These are phyloP conservation scores for Didymella arachidicola DNA, from an alignment of 2,329 filamentous ascomycete genomes.

Conservation along the genomic window DNA sequence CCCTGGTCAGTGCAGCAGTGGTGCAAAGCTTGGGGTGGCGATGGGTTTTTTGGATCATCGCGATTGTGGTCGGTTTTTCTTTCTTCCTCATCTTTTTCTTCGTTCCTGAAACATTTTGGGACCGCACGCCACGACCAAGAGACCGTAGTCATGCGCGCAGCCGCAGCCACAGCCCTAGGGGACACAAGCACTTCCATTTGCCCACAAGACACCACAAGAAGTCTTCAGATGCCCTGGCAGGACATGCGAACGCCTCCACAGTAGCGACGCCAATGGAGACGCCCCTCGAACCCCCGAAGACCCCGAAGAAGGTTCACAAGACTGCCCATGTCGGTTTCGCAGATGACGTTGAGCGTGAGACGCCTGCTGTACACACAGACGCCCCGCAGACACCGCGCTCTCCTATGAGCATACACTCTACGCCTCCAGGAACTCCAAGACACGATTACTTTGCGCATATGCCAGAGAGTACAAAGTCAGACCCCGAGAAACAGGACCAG, in stretches of 20 bases:
- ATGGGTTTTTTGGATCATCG: conserved; percentile 90
- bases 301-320: conserved; percentile 21
- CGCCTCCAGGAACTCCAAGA: conserved; percentile 15
- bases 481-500: conserved; percentile 34
- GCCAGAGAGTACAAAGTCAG: conserved; percentile 6
- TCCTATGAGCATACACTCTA: conserved; percentile 27
- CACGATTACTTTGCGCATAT: conserved; percentile 28
- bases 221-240: conserved; percentile 16
- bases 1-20: conserved; percentile 83
- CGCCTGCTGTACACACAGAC: conserved; percentile 2
- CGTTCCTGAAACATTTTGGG: conserved; percentile 96
- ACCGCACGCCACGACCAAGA: conserved; percentile 72
- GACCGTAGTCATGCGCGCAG: conserved; percentile 47
- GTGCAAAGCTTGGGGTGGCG: conserved; percentile 82
- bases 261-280: conserved; percentile 12
- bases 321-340: conserved; percentile 63
- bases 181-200: conserved; percentile 40
- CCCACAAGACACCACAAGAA: conserved; percentile 34
- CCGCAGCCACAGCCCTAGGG: conserved; percentile 40
- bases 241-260: conserved; percentile 7
- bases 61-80: conserved; percentile 78
- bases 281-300: conserved; percentile 19
- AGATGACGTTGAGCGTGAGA: conserved; percentile 36
- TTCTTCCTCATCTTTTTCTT: conserved; percentile 82
- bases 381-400: conserved; percentile 23